These are phyloP conservation scores for Microsporum ferrugineum DNA, from an alignment of 2,329 filamentous ascomycete genomes.

Conservation along the genomic window DNA sequence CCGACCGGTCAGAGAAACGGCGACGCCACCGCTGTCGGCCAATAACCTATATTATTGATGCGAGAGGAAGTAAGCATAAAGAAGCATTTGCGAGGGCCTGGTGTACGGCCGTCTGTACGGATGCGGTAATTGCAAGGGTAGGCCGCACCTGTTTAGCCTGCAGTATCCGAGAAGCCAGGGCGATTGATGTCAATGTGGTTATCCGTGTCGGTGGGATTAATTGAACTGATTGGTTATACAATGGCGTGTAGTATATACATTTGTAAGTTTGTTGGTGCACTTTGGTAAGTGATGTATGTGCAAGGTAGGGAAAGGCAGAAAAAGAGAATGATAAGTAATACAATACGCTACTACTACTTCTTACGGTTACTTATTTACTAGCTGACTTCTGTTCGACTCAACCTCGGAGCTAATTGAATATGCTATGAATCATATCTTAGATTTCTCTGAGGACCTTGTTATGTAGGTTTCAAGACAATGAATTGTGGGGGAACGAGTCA, in stretches of 20 bases:
- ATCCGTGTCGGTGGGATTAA: conserved; percentile 25
- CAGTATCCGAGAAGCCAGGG: conserved; percentile 34
- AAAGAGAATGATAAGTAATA: background rate
- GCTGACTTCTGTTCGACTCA: background rate
- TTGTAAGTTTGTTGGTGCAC: background rate
- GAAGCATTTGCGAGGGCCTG: conserved; percentile 35
- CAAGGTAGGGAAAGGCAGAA: background rate
- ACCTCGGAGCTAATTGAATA: background rate
- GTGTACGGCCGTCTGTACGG: conserved; percentile 33
- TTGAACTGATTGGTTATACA: background rate
- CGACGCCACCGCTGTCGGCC: conserved; percentile 1
- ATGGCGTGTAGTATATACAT: background rate
- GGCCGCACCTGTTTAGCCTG: conserved; percentile 32
- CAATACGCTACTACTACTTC: background rate
- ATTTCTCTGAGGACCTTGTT: background rate
- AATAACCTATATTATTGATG: conserved; percentile 26
- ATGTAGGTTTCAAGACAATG: background rate
- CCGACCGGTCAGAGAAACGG: background rate
- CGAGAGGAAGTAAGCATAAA: conserved; percentile 25
- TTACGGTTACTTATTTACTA: background rate
- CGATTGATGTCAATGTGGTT: conserved; percentile 29
- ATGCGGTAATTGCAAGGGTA: conserved; percentile 32
- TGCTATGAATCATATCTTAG: background rate
- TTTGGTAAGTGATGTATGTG: background rate
- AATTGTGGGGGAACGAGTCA: background rate